Conservation (phyloP, 2,329 filamentous ascomycete genomes). For the Colletotrichum tamarilloi region DNA sequence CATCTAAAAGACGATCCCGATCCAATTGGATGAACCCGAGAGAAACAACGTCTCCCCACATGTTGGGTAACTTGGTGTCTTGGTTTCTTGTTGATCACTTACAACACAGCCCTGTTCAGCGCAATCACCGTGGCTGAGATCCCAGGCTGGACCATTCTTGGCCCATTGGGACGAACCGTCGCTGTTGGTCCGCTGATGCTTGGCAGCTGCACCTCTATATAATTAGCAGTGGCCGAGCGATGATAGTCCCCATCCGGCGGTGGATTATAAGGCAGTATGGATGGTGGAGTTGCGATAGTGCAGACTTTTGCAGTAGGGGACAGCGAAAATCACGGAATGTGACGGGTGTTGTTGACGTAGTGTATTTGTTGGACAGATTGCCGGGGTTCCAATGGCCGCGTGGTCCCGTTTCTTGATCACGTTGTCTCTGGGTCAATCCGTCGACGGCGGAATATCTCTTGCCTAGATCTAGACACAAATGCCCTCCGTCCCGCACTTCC, state of each 20-base stretch:
- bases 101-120: conserved; percentile 29
- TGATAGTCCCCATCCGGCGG: background rate
- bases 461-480: background rate
- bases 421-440: background rate
- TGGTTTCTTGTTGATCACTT: conserved; percentile 13
- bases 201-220: conserved; percentile 31
- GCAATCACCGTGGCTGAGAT: conserved; percentile 35
- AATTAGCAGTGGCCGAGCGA: conserved; percentile 28
- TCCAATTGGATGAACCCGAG: background rate
- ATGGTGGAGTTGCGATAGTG: conserved; percentile 24
- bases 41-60: conserved; percentile 6
- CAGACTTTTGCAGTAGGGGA: conserved; percentile 11
- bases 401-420: background rate
- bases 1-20: background rate
- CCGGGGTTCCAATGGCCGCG: background rate
- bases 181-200: conserved; percentile 26
- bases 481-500: background rate
- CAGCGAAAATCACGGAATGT: conserved; percentile 1
- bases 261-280: conserved; percentile 1
- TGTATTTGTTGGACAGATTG: background rate
- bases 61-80: background rate
- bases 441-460: background rate
- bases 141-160: conserved; percentile 16
- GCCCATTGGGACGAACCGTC: conserved; percentile 23
- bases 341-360: conserved; percentile 9